phyloP scores from a whole-genome alignment of 2,329 filamentous ascomycete species.

The Verticillium isaacii region DNA sequence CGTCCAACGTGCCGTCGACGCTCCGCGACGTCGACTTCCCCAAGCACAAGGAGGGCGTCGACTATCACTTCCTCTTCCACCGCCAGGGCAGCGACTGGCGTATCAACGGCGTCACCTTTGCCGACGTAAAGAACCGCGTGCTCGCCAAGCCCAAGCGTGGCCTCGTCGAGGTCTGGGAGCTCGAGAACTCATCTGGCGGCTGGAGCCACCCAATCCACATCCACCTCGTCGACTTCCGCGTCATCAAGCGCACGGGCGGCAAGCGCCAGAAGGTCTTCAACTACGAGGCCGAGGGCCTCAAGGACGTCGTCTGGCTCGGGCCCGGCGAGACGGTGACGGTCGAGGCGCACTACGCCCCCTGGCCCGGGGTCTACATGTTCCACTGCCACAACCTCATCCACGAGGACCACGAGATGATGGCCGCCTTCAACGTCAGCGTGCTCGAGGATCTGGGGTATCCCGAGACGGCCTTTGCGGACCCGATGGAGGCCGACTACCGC shows the following conservation, averaged over 20 bases:
- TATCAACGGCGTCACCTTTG: conserved; percentile 38
- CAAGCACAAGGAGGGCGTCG: conserved; percentile 5
- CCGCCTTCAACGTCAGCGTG: conserved; percentile 34
- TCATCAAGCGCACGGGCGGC: conserved; percentile 40
- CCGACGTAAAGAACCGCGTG: conserved; percentile 33
- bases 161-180: conserved; percentile 34
- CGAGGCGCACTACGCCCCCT: conserved; percentile 45
- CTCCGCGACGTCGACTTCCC: conserved; percentile 14
- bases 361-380: conserved; percentile 44
- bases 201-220: conserved; percentile 47
- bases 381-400: conserved; percentile 39
- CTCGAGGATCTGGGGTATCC: conserved; percentile 30
- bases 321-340: conserved; percentile 40
- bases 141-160: conserved; percentile 35
- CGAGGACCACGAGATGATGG: conserved; percentile 39
- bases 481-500: conserved; percentile 29
- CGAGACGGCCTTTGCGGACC: conserved; percentile 29
- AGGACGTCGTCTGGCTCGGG: conserved; percentile 48
- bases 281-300: conserved; percentile 45
- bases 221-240: conserved; percentile 48
- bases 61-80: conserved; percentile 13
- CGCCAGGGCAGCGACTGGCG: conserved; percentile 24
- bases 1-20: conserved; percentile 11
- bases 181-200: conserved; percentile 34
- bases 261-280: conserved; percentile 28